Evolutionary conservation across 2,329 filamentous ascomycete species (phyloP), one percentile per base, ranked within the genome.

Genomic region (Fusarium annulatum): DNA sequence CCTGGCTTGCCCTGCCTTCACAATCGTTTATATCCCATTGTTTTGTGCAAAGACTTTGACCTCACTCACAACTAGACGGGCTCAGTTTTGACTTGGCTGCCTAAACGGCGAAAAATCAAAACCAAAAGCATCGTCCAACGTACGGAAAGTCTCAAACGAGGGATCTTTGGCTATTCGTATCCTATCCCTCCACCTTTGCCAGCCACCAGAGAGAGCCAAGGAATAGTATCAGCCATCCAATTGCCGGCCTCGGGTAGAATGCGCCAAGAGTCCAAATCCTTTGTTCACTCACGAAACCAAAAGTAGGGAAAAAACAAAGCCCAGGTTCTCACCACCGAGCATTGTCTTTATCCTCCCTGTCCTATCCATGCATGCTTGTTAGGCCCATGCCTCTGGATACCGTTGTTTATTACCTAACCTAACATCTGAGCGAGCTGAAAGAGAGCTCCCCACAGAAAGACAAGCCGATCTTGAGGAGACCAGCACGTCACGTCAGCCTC

Each of bases 261-360:
- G 71, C 55, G 73, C 76, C 73, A 73, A 76, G 73, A 49, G 60
- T 38, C 43, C 52, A 61, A 69, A 66, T 71, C 61, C 72, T 73
- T 75, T 77, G 73, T 78, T 65, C 76, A 52, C 63, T n/a, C n/a
- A 63, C 66, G 61, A 67, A 60, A 43, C 38, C 46, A 34, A 41
- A 59, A 61, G 34, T 11, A 34, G 34, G 30, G 7, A 23, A 39
- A 48, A 58, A 42, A 23, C 49, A 43, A 61, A 65, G 39, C 52
- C 53, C 45, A 41, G 26, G 23, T 53, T 42, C 59, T 69, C 55
- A 49, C 48, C 51, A 56, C 59, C 57, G 61, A 39, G 39, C 71
- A 53, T 71, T 69, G 34, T 69, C n/a, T 21, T 45, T 51, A 26
- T 48, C 34, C 14, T 49, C 26, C 26, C 28, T 34, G 23, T 61